Evolutionary conservation across 2,329 filamentous ascomycete genomes (phyloP).

Genomic region (Botryotinia calthae): DNA sequence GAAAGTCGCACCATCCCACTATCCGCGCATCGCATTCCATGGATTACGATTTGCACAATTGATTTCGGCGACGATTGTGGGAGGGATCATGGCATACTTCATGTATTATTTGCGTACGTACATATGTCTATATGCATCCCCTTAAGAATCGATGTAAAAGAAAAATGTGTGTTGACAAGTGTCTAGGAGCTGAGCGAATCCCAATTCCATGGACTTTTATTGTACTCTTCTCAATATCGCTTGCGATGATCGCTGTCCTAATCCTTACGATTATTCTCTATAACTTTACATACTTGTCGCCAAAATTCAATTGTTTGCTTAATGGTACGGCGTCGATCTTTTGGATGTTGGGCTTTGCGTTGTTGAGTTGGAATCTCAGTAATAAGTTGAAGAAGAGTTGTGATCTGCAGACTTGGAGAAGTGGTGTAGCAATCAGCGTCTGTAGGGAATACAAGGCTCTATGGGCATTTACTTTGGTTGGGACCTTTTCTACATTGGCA

Average conservation of each 20-base stretch:
- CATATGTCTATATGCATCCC: conserved; percentile 13
- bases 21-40: conserved; percentile 35
- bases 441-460: conserved; percentile 37
- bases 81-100: conserved; percentile 35
- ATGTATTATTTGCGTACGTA: conserved; percentile 35
- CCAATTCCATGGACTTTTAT: conserved; percentile 37
- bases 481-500: conserved; percentile 30
- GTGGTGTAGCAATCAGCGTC: conserved; percentile 29
- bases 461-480: conserved; percentile 35
- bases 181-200: conserved; percentile 28
- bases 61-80: conserved; percentile 30
- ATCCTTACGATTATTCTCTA: conserved; percentile 35
- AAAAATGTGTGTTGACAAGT: conserved; percentile 2
- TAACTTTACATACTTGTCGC: conserved; percentile 36
- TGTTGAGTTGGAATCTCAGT: conserved; percentile 34
- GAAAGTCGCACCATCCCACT: conserved; percentile 33
- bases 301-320: conserved; percentile 33
- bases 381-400: conserved; percentile 34
- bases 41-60: conserved; percentile 32
- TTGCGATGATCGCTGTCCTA: conserved; percentile 30
- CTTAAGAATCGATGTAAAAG: not conserved
- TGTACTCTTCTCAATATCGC: conserved; percentile 31
- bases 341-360: conserved; percentile 33
- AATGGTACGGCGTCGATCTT: conserved; percentile 30
- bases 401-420: conserved; percentile 27